Evolutionary conservation across 208 protist genomes (phyloP).

Genomic region (Vickermania ingenoplastis): DNA sequence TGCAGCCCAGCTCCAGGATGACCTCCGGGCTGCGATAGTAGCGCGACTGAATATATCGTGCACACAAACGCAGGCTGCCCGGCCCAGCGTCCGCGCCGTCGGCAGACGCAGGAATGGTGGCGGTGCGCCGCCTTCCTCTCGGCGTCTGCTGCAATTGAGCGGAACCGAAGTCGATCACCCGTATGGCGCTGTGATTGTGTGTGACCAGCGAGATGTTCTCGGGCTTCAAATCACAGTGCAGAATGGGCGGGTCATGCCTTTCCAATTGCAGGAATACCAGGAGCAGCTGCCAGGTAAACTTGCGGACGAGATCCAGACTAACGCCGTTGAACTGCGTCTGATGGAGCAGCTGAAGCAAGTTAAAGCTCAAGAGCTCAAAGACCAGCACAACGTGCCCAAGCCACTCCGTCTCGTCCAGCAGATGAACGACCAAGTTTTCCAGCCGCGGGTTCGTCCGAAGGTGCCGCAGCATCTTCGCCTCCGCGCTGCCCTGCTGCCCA

Average conservation of each 20-base stretch:
- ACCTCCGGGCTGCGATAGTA: constrained; percentile 98
- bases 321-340: constrained; percentile 84
- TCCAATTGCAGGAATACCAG: constrained; percentile 88
- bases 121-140: not conserved
- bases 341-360: constrained; percentile 94
- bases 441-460: constrained; percentile 46
- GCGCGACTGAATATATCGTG: constrained; percentile 94
- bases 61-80: constrained; percentile 3
- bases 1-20: constrained; percentile 94
- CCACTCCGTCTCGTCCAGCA: constrained; percentile 74
- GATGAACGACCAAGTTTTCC: constrained; percentile 61
- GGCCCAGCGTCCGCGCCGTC: not conserved
- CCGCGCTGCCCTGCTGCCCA: constrained; percentile 57
- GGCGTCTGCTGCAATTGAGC: constrained; percentile 74
- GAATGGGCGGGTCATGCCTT: constrained; percentile 84
- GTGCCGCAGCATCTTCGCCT: constrained; percentile 71
- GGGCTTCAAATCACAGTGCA: constrained; percentile 97
- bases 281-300: constrained; percentile 94
- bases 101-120: not conserved
- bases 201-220: constrained; percentile 91
- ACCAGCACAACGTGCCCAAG: constrained; percentile 94
- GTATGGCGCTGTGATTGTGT: constrained; percentile 87
- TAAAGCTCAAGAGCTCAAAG: constrained; percentile 95
- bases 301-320: constrained; percentile 77
- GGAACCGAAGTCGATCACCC: constrained; percentile 97